Evolutionary conservation across 441 rosid genomes (phyloP).

Genomic region (Adansonia madagascariensis): DNA sequence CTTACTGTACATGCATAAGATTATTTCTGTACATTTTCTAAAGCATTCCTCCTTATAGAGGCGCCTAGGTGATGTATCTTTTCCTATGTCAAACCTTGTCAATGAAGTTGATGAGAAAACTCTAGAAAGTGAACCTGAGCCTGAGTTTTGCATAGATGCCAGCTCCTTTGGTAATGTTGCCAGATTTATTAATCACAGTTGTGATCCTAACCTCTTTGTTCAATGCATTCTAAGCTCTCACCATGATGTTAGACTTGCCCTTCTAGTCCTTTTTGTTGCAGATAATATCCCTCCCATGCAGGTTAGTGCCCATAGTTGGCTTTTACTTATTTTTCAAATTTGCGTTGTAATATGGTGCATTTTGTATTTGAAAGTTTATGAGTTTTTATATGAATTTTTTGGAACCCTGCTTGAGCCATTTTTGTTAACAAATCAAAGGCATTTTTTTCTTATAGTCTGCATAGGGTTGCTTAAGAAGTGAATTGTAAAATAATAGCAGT

Average conservation of each 20-base stretch:
- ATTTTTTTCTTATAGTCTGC: neutral
- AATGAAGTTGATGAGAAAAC: conserved; percentile 42
- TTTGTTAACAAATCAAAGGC: neutral
- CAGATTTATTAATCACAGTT: conserved; percentile 88
- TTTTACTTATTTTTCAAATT: neutral
- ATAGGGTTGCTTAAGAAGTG: neutral
- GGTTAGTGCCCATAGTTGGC: conserved; percentile 39
- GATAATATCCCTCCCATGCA: conserved; percentile 88
- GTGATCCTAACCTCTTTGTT: conserved; percentile 91
- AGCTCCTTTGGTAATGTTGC: conserved; percentile 78
- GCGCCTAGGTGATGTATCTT: conserved; percentile 37
- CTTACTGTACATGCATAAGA: conserved; percentile 16
- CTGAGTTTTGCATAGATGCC: conserved; percentile 94
- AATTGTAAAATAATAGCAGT: neutral
- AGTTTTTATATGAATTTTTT: neutral
- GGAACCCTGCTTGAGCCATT: neutral
- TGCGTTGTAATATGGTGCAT: neutral
- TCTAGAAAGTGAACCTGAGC: conserved; percentile 46
- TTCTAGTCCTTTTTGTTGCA: conserved; percentile 83
- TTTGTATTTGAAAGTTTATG: neutral
- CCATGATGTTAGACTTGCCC: conserved; percentile 77
- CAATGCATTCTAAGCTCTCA: conserved; percentile 82
- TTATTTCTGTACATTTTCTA: neutral
- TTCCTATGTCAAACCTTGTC: conserved; percentile 25
- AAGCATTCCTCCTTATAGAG: conserved; percentile 37